Evolutionary conservation across 2,329 filamentous ascomycete genomes (phyloP).

Genomic region (Xylariales sp.): DNA sequence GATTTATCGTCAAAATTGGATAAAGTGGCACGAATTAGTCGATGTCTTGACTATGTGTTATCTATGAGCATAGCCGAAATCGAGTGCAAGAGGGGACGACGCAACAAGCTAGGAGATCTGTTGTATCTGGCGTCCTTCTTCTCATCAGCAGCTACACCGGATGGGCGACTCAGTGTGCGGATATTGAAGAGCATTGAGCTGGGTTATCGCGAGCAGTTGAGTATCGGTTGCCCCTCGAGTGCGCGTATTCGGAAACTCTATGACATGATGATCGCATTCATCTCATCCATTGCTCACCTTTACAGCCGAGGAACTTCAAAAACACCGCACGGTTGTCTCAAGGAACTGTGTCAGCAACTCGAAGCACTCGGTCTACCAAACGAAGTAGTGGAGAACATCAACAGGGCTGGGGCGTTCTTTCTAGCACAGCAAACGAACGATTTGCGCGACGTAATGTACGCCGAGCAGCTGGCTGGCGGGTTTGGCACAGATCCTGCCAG

Average conservation of each 20-base stretch:
- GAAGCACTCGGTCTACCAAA: slow-evolving; percentile 25
- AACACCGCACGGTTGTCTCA: slow-evolving; percentile 21
- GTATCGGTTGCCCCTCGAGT: neutral
- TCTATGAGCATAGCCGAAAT: slow-evolving; percentile 4
- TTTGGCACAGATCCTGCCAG: too few species aligned
- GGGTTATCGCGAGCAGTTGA: neutral
- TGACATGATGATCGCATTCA: slow-evolving; percentile 18
- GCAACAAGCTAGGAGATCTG: slow-evolving; percentile 2
- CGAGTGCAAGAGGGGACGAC: slow-evolving; percentile 4
- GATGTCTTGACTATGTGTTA: slow-evolving; percentile 12
- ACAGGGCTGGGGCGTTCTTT: slow-evolving; percentile 43
- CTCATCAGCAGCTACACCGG: slow-evolving; percentile 1
- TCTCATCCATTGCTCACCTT: slow-evolving; percentile 23
- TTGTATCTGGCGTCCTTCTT: slow-evolving; percentile 7
- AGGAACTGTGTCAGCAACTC: slow-evolving; percentile 34
- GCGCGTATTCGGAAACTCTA: slow-evolving; percentile 14
- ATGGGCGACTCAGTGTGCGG: neutral
- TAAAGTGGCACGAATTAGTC: slow-evolving; percentile 15
- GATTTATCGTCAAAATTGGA: slow-evolving; percentile 11
- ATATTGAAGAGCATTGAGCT: neutral
- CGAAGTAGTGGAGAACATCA: slow-evolving; percentile 31
- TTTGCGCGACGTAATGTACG: slow-evolving; percentile 48
- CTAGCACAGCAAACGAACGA: slow-evolving; percentile 49
- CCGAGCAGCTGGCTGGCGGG: slow-evolving; percentile 39
- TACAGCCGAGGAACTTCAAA: slow-evolving; percentile 20